These are phyloP conservation scores for Macadamia integrifolia DNA, from an alignment of 164 flowering plant species.

Conservation along the genomic window DNA sequence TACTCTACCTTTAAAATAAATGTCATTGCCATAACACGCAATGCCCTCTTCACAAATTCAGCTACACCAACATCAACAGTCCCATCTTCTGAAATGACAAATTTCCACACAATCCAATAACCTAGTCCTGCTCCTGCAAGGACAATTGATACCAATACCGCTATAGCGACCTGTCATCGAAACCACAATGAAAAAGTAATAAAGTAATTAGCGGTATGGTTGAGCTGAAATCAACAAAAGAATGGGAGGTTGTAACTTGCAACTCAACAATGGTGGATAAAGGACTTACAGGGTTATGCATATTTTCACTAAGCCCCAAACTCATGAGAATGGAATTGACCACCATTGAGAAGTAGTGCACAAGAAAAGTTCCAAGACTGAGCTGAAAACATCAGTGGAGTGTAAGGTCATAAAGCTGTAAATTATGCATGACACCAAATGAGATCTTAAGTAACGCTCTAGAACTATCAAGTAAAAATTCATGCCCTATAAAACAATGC, in stretches of 20 bases:
- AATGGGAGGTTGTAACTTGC: not conserved
- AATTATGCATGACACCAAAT: not conserved
- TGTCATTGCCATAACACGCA: slow-evolving; percentile 59
- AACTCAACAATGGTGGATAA: not conserved
- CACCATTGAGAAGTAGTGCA: slow-evolving; percentile 66
- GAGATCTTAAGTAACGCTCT: not conserved
- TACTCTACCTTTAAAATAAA: slow-evolving; percentile 49
- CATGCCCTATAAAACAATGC: slow-evolving; percentile 58
- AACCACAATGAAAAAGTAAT: not conserved
- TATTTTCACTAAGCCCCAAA: slow-evolving; percentile 84
- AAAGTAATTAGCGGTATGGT: slow-evolving; percentile 1
- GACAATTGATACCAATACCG: slow-evolving; percentile 38
- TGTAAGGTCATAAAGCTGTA: not conserved
- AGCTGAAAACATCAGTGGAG: slow-evolving; percentile 38
- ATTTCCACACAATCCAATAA: slow-evolving; percentile 78
- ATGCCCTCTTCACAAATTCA: slow-evolving; percentile 88
- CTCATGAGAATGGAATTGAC: slow-evolving; percentile 67
- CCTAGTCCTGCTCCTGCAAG: slow-evolving; percentile 91
- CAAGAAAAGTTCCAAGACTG: slow-evolving; percentile 69
- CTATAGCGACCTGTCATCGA: slow-evolving; percentile 46
- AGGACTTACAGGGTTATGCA: slow-evolving; percentile 79
- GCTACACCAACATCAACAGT: slow-evolving; percentile 75
- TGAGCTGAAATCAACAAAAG: not conserved
- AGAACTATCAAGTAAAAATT: slow-evolving; percentile 26
- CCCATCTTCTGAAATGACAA: slow-evolving; percentile 83